phyloP scores from a whole-genome alignment of 768 basidiomycete species.

The Grammothele lineata region DNA sequence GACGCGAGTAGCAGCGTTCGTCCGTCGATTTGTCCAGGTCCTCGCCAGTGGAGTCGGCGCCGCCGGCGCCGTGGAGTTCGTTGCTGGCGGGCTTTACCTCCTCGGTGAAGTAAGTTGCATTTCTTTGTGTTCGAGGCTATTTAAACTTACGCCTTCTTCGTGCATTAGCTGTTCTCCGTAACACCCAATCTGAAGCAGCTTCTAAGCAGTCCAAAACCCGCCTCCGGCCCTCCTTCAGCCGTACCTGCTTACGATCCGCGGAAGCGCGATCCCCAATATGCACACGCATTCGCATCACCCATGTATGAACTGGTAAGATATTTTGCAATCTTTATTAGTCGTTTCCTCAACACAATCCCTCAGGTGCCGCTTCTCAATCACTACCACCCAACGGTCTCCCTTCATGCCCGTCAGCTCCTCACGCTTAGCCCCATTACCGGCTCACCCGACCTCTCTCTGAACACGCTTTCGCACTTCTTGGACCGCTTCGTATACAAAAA shows the following conservation, averaged over 20 bases:
- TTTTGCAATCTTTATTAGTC: background rate
- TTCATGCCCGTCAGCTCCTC: conserved; percentile 84
- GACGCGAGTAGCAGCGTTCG: conserved; percentile 72
- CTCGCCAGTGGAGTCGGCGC: conserved; percentile 54
- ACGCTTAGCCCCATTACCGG: conserved; percentile 69
- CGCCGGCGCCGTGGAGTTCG: conserved; percentile 76
- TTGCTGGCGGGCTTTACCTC: conserved; percentile 83
- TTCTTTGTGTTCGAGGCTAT: too few relatives aligned
- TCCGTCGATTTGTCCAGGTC: conserved; percentile 81
- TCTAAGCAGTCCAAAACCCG: conserved; percentile 26
- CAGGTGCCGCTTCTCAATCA: conserved; percentile 71
- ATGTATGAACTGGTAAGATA: conserved; percentile 85
- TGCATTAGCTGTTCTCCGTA: conserved; percentile 44
- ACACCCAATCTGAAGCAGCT: conserved; percentile 43
- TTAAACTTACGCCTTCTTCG: too few relatives aligned
- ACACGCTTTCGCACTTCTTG: conserved; percentile 92
- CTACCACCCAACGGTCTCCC: conserved; percentile 86
- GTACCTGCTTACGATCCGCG: conserved; percentile 64
- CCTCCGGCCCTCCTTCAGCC: conserved; percentile 2
- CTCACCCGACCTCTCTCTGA: conserved; percentile 83
- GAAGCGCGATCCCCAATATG: conserved; percentile 88
- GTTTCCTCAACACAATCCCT: background rate
- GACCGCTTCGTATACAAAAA: conserved; percentile 98
- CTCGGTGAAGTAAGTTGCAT: conserved; percentile 78
- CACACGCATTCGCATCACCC: conserved; percentile 72